Percentiles rank a stretch among this genome's conserved stretches.
Conservation (phyloP, 2,329 filamentous ascomycete species). For the Pseudopyrenochaeta lycopersici region DNA sequence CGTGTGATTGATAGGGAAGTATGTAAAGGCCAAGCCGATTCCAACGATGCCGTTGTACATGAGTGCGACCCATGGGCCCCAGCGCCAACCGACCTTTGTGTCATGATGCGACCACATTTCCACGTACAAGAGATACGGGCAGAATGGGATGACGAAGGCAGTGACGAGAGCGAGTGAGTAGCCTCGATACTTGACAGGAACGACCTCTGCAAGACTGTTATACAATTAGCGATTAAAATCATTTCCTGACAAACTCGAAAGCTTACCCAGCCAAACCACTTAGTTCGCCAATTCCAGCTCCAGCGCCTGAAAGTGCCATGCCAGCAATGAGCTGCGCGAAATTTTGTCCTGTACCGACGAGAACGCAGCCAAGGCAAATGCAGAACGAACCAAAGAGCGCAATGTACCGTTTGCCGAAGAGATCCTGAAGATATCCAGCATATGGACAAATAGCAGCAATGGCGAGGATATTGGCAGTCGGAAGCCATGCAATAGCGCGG, state of each 20-base stretch:
- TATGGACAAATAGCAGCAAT: constrained; percentile 46
- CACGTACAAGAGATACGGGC: constrained; percentile 43
- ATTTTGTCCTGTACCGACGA: constrained; percentile 39
- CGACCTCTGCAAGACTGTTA: constrained; percentile 42
- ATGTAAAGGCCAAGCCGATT: constrained; percentile 40
- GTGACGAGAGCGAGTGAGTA: constrained; percentile 45
- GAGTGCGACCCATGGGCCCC: constrained; percentile 46
- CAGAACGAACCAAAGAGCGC: constrained; percentile 42
- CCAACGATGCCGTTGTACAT: constrained; percentile 44
- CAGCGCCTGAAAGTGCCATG: constrained; percentile 45
- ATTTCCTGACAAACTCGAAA: too few species aligned
- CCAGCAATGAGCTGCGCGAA: constrained; percentile 47
- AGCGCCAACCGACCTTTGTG: constrained; percentile 39
- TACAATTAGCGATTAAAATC: constrained; percentile 4
- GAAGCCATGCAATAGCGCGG: constrained; percentile 40
- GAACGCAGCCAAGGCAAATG: constrained; percentile 40
- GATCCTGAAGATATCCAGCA: constrained; percentile 47
- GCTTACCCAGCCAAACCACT: constrained; percentile 47
- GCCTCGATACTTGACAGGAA: constrained; percentile 45
- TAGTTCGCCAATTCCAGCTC: constrained; percentile 46
- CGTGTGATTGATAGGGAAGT: constrained; percentile 43
- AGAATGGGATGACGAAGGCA: constrained; percentile 47
- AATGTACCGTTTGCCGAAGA: constrained; percentile 48
- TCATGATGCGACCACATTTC: constrained; percentile 40
- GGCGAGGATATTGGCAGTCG: constrained; percentile 47